phyloP scores from a whole-genome alignment of 345 rosid genomes.

The Hypericum perforatum region DNA sequence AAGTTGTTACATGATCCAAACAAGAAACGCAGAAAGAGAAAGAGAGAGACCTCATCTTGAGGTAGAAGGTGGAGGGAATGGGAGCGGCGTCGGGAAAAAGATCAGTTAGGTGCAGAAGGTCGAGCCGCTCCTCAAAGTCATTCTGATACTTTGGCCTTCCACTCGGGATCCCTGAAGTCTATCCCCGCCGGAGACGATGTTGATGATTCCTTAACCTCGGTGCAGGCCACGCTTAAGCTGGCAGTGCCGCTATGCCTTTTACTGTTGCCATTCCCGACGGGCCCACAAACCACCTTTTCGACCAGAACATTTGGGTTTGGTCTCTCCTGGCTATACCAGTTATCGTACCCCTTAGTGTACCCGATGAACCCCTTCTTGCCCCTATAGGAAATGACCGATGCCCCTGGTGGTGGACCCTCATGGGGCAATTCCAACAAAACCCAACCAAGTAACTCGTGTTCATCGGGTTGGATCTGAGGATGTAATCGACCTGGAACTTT shows the following conservation, averaged over 20 bases:
- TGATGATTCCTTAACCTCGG: too few relatives aligned
- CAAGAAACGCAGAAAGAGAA: not conserved
- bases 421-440: conserved; percentile 55
- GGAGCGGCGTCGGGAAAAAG: conserved; percentile 50
- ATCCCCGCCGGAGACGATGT: conserved; percentile 10
- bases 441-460: conserved; percentile 82
- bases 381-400: conserved; percentile 65
- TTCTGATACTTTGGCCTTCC: conserved; percentile 62
- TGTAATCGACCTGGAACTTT: conserved; percentile 75
- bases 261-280: conserved; percentile 2
- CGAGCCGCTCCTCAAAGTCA: conserved; percentile 66
- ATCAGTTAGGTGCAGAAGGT: conserved; percentile 71
- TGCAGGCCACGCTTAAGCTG: too few relatives aligned
- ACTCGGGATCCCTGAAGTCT: conserved; percentile 68
- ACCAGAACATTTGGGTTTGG: conserved; percentile 41
- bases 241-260: too few relatives aligned
- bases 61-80: conserved; percentile 81
- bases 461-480: conserved; percentile 74
- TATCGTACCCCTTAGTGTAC: conserved; percentile 81
- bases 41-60: conserved; percentile 55
- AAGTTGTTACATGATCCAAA: not conserved
- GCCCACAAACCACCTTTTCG: conserved; percentile 63
- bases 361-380: conserved; percentile 77
- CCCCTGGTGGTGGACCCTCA: conserved; percentile 80
- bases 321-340: conserved; percentile 24